Evolutionary conservation across 1,284 basidiomycete genomes (phyloP), one percentile per base, ranked within the genome.

Genomic region (Pascua sp.): DNA sequence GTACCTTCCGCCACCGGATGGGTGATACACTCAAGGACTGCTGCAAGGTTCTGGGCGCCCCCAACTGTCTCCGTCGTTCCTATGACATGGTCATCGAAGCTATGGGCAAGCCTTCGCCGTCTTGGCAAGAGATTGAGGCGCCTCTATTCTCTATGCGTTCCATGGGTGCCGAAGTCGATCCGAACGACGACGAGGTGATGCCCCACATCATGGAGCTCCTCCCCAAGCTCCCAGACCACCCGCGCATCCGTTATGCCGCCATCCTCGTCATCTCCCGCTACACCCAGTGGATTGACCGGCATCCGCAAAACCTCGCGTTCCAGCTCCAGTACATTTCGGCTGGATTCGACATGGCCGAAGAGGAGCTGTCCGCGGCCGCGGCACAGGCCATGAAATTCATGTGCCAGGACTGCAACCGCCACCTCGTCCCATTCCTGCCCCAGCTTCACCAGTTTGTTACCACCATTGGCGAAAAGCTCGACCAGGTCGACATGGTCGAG

Each of bases 11-110:
- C 55, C 96, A 99, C 80, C 86, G 93, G 62, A 98, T 99, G 89
- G 96, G 96, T 52, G 95, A 98, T 75, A 98, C 96, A 5, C 83
- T 99, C 66, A 99, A 99, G 78, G 96, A 99, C 75, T 98, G 96
- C 74, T 98, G 96, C 77, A 85, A 89, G 63, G 93, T 99, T 41
- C 84, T 99, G 41, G 90, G 93, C 37, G 84, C 93, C 2, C 87
- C 91, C 48, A 82, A 83, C 5, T 98, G 96, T 70, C 82, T 99
- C 44, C 79, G 86, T 51, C 82, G 87, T 9, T 85, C 92, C 11
- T 90, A 92, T 73, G 85, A 89, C 54, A 82, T 91, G 72, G 88
- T 98, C 63, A 85, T 86, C 17, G 74, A 79, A 1, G 89, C 89
- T 4, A 81, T 98, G 57, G 59, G 64, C 36, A 75, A 75, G 49